Evolutionary conservation across 352 stramenopile genomes (phyloP), one percentile per base, ranked within the genome.

Genomic region (Phytophthora gonapodyides): DNA sequence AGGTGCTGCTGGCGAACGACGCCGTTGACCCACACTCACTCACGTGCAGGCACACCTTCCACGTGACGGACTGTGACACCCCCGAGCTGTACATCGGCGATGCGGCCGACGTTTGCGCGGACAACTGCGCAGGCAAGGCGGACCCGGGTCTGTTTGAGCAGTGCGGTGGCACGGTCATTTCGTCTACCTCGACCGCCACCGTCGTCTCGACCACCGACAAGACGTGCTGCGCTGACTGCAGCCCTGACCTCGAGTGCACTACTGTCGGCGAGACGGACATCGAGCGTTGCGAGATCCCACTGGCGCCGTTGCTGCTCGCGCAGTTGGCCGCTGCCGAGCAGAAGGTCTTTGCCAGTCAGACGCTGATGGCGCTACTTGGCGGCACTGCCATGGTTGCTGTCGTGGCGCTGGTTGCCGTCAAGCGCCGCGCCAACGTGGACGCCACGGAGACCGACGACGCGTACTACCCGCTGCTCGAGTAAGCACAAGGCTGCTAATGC

Each of bases 381-480:
- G 76, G 54, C 12, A 87, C 50, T 43, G 70, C 74, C 1, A 57
- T 87, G 49, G 54, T 89, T 1, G 80, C 71, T 11, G 44, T 89
- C 2, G 75, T 89, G n/a, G 73, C 76, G 27, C 57, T 89, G 6
- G 61, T 89, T 27, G 75, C 78, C 10, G 73, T 83, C 33, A 80
- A 75, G 42, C 69, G 67, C 40, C 59, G 48, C 7, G 55, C 59
- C 0, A 24, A 53, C 15, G 31, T 42, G 3, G 19, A 12, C 4
- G 17, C 37, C 2, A 33, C 31, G 24, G 48, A 41, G 21, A 15
- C 34, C 17, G 71, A 86, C 7, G 76, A 87, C 41, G 77, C 75
- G 24, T 86, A 87, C 64, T 84, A 87, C 46, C 73, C 80, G 11
- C 59, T 89, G 35, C 60, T 89, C 27, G 61, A 80, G 57, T 89